phyloP scores from a whole-genome alignment of 345 rosid genomes.

The Angophora floribunda region DNA sequence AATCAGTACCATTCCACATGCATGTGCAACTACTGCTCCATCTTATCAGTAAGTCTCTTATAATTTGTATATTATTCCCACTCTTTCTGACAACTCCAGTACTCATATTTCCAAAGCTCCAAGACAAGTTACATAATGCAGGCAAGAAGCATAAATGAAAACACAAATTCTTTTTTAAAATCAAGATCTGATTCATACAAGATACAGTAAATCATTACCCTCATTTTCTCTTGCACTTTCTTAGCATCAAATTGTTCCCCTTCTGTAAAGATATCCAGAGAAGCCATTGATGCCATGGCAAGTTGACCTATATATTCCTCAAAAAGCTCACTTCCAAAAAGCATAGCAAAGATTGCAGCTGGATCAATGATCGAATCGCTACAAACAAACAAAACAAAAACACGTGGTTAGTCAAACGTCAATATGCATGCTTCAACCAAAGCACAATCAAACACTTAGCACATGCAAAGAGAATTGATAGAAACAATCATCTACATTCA shows the following conservation, averaged over 20 bases:
- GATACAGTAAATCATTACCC: conserved; percentile 19
- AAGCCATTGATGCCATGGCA: conserved; percentile 99
- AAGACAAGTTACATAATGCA: neutral
- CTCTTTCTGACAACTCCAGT: neutral
- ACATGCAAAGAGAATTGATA: neutral
- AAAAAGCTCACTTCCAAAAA: conserved; percentile 97
- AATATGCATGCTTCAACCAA: neutral
- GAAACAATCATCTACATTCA: neutral
- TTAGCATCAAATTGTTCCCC: conserved; percentile 81
- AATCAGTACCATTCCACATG: neutral
- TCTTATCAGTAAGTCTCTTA: neutral
- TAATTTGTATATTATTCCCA: neutral
- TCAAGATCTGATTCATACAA: neutral
- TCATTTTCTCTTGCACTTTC: conserved; percentile 91
- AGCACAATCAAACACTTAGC: neutral
- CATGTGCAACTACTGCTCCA: neutral
- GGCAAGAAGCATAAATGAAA: neutral
- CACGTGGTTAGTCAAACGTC: neutral
- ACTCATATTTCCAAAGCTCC: neutral
- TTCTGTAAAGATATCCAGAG: conserved; percentile 76
- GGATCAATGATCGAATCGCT: conserved; percentile 93
- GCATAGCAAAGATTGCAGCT: conserved; percentile 96
- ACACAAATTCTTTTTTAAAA: neutral
- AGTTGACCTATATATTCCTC: conserved; percentile 95
- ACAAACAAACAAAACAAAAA: conserved; percentile 6